Percentiles rank a stretch among this genome's conserved stretches.
Evolutionary conservation across 2,329 filamentous ascomycete species (phyloP).

Genomic region (Fonsecaea pugnacius): DNA sequence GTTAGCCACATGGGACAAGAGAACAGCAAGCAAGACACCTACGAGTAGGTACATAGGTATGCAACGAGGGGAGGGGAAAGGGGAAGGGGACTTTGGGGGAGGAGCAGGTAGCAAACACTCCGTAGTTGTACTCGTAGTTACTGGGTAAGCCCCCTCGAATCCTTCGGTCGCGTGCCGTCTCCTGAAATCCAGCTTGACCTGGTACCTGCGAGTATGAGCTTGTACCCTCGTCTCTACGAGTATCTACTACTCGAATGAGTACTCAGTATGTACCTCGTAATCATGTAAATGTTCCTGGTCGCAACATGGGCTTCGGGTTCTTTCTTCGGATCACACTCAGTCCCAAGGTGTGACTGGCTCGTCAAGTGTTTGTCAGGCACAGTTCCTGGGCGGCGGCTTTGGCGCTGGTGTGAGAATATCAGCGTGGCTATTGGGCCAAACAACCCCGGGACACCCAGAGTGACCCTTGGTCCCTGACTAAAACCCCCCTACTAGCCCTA

Average conservation of each 20-base stretch:
- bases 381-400: neutral
- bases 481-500: neutral
- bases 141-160: neutral
- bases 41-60: no score
- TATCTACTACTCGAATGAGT: neutral
- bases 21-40: neutral
- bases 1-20: neutral
- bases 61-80: neutral
- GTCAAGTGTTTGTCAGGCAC: conserved; percentile 1
- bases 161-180: neutral
- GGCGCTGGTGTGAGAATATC: neutral
- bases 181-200: conserved; percentile 10
- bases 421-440: neutral
- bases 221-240: no score
- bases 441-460: neutral
- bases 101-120: neutral
- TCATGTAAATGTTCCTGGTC: neutral
- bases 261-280: neutral
- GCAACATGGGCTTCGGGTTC: neutral
- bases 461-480: neutral
- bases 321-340: neutral
- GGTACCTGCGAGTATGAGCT: neutral
- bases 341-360: conserved; percentile 9
- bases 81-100: neutral
- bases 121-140: no score